Base-by-base conservation (phyloP, 805 yeast genomes). In the Kodamaea restingae region DNA sequence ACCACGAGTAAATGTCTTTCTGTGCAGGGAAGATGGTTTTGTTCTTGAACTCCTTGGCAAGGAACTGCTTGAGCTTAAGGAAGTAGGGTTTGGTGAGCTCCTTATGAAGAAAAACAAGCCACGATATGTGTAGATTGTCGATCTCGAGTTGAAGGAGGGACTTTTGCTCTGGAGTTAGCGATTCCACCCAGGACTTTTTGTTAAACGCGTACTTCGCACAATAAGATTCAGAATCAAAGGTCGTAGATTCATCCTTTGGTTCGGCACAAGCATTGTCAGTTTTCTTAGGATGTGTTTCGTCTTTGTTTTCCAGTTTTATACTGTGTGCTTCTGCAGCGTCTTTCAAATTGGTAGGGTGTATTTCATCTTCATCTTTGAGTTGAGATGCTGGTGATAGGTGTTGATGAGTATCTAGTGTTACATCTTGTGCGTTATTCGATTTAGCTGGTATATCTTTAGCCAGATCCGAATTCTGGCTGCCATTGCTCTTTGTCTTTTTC, bases 11-110 rank as follows among this genome's bases (percentile, higher is more conserved):
- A 15, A 93, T 77, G 43, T 85, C 84, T 10, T 73, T 54, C 12
- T 66, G 57, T 0, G 91, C 90, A 2, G 99, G 99, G 61, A 87
- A 91, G 0, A 91, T 70, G 2, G 77, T 71, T 14, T 65, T 63
- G 11, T 60, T 54, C 11, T 57, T 48, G 49, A 63, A 56, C 49
- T 82, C 85, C 1, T 66, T 43, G 4, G 47, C 44, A 10, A 90
- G 66, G 48, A 84, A 88, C 48, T 61, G 57, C 50, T 91, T 91
- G 48, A 93, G 67, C 7, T 75, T 60, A 7, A 90, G 56, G 52
- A 93, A 93, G 57, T 88, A 91, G 3, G 95, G 90, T 57, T 90
- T 87, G 8, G 84, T 80, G 39, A 93, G 69, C 50, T 90, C 96
- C 15, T 65, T 55, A 50, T 80, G 76, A 14, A 93, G 66, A 2